Conservation (phyloP, 2,329 filamentous ascomycete species). For the Aspergillus bombycis region DNA sequence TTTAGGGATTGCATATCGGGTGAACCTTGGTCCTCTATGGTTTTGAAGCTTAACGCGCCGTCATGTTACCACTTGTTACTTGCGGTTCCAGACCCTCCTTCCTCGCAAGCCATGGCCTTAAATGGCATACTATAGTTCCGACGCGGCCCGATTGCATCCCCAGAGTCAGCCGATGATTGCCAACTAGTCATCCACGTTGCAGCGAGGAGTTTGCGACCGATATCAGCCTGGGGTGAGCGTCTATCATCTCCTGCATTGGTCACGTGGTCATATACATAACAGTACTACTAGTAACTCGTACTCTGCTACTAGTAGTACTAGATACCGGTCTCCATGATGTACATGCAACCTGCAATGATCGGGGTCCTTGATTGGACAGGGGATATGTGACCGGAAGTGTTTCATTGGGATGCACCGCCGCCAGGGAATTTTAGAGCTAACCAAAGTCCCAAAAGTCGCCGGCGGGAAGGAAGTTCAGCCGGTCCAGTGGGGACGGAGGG, state of each 20-base stretch:
- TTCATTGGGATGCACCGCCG: not conserved
- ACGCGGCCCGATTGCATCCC: not conserved
- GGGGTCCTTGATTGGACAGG: not conserved
- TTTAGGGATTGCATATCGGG: not conserved
- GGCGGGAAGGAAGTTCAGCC: slow-evolving; percentile 2
- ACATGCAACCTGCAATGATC: not conserved
- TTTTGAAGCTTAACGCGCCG: not conserved
- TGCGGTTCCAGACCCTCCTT: not conserved
- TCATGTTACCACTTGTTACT: not conserved
- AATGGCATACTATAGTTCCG: not conserved
- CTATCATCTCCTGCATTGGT: not conserved
- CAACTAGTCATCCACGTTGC: not conserved
- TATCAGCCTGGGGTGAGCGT: not conserved
- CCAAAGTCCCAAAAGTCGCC: not conserved
- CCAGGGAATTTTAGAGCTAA: not conserved
- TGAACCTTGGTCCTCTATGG: not conserved
- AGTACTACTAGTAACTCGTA: too few species aligned
- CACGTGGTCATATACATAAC: not conserved
- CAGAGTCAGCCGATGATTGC: not conserved
- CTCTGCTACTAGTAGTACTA: too few species aligned
- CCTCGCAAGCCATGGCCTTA: not conserved
- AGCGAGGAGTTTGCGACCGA: not conserved
- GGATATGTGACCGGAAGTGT: not conserved
- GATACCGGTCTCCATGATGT: too few species aligned
- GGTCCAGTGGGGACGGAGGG: not conserved